Evolutionary conservation across 805 yeast species (phyloP).

Genomic region (Candida pini): DNA sequence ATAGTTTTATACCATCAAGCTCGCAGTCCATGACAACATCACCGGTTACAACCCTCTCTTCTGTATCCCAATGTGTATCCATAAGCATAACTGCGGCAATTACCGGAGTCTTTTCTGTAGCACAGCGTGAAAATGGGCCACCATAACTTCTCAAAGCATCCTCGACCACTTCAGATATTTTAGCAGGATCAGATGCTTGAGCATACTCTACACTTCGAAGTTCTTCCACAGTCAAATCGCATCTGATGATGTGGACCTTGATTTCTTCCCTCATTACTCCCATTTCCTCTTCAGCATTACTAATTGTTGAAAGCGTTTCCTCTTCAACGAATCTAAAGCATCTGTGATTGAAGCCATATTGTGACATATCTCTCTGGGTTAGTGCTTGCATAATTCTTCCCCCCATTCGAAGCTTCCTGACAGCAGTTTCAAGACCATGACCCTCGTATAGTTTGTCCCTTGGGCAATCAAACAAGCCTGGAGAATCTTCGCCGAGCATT

Average conservation of each 20-base stretch:
- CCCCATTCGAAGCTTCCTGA: constrained; percentile 70
- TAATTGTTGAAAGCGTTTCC: constrained; percentile 46
- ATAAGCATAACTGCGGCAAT: constrained; percentile 83
- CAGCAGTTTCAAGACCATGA: constrained; percentile 63
- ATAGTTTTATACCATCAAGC: constrained; percentile 59
- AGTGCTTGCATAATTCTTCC: constrained; percentile 87
- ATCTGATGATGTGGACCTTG: constrained; percentile 68
- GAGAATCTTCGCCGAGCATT: constrained; percentile 71
- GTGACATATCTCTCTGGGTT: constrained; percentile 83
- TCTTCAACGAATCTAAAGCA: constrained; percentile 73
- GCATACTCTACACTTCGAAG: constrained; percentile 75
- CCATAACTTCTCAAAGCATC: constrained; percentile 61
- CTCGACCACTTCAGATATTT: constrained; percentile 69
- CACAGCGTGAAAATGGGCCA: constrained; percentile 40
- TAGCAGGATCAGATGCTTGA: constrained; percentile 77
- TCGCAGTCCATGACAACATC: constrained; percentile 98
- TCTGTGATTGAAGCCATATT: constrained; percentile 72
- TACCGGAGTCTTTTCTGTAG: constrained; percentile 37
- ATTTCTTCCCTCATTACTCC: constrained; percentile 48
- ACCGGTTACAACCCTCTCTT: constrained; percentile 54
- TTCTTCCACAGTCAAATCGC: constrained; percentile 63
- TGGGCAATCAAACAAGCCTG: constrained; percentile 67
- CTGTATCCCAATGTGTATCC: constrained; percentile 79
- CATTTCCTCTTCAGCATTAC: constrained; percentile 34
- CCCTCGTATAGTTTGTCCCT: constrained; percentile 47